Base-by-base conservation (phyloP, 148 eudicot genomes). In the Rhododendron vialii region DNA sequence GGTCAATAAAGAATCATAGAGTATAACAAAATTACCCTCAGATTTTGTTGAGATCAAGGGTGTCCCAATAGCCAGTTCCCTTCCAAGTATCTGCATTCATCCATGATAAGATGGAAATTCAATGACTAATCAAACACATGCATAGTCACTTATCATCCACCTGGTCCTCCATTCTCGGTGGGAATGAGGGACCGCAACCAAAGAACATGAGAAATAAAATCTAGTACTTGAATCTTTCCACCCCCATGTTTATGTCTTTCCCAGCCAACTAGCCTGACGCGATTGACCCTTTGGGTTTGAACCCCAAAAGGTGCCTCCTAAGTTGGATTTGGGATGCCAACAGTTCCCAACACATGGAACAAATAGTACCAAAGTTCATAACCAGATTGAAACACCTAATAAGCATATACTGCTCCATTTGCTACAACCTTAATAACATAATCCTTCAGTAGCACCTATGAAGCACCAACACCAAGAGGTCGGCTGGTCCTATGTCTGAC, bases 41-140 rank as follows among this genome's bases (percentile, higher is more conserved):
- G n/a, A 53, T 78, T 87, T 85, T 63, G 85, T 71, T 87, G 93
- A 82, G 83, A 85, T 84, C 73, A 90, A 38, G 81, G 89, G 81
- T 73, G 88, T 61, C 78, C 77, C 87, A 57, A 51, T 47, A 80
- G 55, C 51, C 86, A 87, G 53, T 73, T 84, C 85, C 89, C 86
- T 92, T 91, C 91, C 94, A 78, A 87, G 85, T 73, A 90, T 89
- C 96, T 94, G 92, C 91, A 87, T 87, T 92, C 91, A 85, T 57
- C 78, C 85, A 90, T 84, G 26, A 82, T 69, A 89, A 85, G 85
- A 84, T 61, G 33, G 51, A 48, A 80, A 88, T 79, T 91, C 67
- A 91, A 84, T 17, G 20, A 74, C 86, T 74, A 15, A 43, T 50
- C 28, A 13, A 65, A 33, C 33, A 8, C 26, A 51, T n/a, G 6